A percentile compares a stretch with the other conserved stretches of the same genome.
These are phyloP conservation scores for Mucor racemosus DNA, from an alignment of 371 early-diverging fungal species.

Conservation along the genomic window DNA sequence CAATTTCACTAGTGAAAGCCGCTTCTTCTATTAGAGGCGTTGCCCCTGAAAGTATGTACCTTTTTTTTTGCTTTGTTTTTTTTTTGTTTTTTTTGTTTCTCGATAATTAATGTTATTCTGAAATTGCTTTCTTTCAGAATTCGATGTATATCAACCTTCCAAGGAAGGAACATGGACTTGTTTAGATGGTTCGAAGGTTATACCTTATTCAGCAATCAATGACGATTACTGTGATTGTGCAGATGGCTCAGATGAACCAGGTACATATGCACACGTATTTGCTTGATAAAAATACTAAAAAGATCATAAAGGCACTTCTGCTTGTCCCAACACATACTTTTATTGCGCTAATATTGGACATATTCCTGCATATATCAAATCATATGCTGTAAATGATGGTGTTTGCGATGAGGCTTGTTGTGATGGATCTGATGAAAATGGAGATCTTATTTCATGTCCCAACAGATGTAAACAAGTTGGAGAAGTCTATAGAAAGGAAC, in stretches of 20 bases:
- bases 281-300: not conserved
- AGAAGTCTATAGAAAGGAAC: conserved; percentile 46
- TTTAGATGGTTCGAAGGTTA: conserved; percentile 72
- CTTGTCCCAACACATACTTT: conserved; percentile 81
- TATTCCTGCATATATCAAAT: conserved; percentile 67
- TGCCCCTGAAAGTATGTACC: conserved; percentile 36
- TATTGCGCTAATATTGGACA: conserved; percentile 87
- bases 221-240: conserved; percentile 96
- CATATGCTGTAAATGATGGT: conserved; percentile 89
- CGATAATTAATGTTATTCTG: no score
- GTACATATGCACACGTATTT: conserved; percentile 35
- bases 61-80: no score
- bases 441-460: conserved; percentile 64
- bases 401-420: conserved; percentile 95
- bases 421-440: conserved; percentile 91
- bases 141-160: conserved; percentile 41
- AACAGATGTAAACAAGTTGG: conserved; percentile 74
- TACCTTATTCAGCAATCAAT: conserved; percentile 78
- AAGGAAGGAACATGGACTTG: conserved; percentile 67
- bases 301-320: conserved; percentile 75
- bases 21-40: conserved; percentile 34
- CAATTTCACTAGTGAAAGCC: conserved; percentile 30
- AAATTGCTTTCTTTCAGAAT: conserved; percentile 29
- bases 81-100: no score
- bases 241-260: conserved; percentile 96